Evolutionary conservation across 2,329 filamentous ascomycete genomes (phyloP).

Genomic region (Aspergillus awamori): DNA sequence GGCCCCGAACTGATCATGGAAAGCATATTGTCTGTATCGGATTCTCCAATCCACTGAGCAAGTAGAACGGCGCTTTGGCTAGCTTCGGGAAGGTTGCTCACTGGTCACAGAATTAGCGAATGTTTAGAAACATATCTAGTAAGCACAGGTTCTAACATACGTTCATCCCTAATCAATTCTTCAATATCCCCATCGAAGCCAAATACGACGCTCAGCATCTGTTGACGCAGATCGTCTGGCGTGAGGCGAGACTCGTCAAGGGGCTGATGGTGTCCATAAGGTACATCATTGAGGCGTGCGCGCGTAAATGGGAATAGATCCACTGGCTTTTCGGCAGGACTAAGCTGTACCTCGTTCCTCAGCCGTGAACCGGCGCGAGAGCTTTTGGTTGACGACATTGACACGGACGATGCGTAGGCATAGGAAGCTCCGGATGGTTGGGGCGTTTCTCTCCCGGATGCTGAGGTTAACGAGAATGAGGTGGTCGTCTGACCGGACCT

Average conservation of each 20-base stretch:
- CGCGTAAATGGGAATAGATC: constrained; percentile 88
- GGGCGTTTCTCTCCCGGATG: constrained; percentile 36
- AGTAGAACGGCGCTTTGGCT: constrained; percentile 81
- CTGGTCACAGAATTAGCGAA: constrained; percentile 33
- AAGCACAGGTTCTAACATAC: constrained; percentile 42
- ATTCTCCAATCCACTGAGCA: constrained; percentile 88
- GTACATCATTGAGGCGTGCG: constrained; percentile 77
- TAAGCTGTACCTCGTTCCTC: constrained; percentile 77
- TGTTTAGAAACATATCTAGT: too few relatives aligned
- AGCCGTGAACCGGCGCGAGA: constrained; percentile 65
- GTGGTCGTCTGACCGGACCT: constrained; percentile 49
- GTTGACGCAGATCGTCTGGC: constrained; percentile 75
- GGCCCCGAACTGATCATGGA: constrained; percentile 74
- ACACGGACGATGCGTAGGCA: constrained; percentile 47
- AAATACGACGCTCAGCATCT: constrained; percentile 94
- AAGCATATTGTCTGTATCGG: constrained; percentile 77
- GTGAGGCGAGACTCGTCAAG: constrained; percentile 64
- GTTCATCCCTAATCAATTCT: constrained; percentile 80
- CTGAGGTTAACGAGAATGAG: constrained; percentile 48
- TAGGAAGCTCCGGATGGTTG: constrained; percentile 47
- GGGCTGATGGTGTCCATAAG: constrained; percentile 70
- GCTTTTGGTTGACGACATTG: constrained; percentile 51
- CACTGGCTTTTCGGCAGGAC: constrained; percentile 71
- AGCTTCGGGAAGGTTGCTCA: constrained; percentile 71
- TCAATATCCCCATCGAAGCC: constrained; percentile 89